Base-by-base conservation (phyloP, 2,329 filamentous ascomycete genomes). In the Exophiala sp. region DNA sequence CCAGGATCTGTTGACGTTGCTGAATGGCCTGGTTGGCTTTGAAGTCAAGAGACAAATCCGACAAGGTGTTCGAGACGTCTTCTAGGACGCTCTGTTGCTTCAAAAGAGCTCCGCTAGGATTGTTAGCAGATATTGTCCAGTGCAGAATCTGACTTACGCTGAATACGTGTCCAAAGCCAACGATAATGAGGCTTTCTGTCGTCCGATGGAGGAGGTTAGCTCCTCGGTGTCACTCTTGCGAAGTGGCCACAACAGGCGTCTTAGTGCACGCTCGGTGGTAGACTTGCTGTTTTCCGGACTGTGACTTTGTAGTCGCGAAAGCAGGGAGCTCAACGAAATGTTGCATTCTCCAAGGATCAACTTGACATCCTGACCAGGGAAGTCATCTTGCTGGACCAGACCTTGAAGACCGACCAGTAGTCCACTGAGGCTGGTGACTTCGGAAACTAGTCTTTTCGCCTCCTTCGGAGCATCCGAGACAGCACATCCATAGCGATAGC, bases 401-500 rank as follows among this genome's bases (percentile, higher is more conserved):
- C 42, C 47, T 32, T 57, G 57, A 1, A 59, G 39, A 35, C 54
- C 57, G 12, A 59, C 44, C 12, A 59, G 34, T 18, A 59, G 43
- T 6, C 57, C 57, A 39, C 55, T 59, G 24, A 59, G 43, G 24
- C 35, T 45, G n/a, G 57, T 50, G 20, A 59, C 50, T 39, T 59
- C 57, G 14, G 50, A 44, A 10, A 52, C 50, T 3, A 59, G 50
- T 21, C 51, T 36, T 34, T 47, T 57, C 14, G 54, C 49, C 47
- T 59, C 57, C 9, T 57, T 50, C 8, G 57, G 57, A 29, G 57
- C 57, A 16, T 43, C 42, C 18, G 57, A 43, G 14, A 59, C 54
- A 11, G 41, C 53, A 33, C 57, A 59, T 5, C 57, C 57, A 50
- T 59, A 59, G 5, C 54, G 44, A 43, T 59, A 59, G 41, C 57